Percentiles rank a stretch among this genome's conserved stretches.
Evolutionary conservation across 2,329 filamentous ascomycete species (phyloP).

Genomic region (Elsinoe perseae): DNA sequence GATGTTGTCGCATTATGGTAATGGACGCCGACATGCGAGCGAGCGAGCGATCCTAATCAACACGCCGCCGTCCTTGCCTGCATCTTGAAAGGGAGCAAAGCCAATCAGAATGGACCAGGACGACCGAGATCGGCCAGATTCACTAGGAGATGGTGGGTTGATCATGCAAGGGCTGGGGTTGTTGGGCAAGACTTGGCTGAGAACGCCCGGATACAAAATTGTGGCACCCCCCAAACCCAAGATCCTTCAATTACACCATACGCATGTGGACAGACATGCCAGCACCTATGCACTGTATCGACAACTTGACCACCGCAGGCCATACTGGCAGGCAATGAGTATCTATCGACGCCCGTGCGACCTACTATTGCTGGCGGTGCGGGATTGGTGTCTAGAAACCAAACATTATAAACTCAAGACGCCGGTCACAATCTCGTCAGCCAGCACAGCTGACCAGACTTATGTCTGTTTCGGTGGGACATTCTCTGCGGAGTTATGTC

Average conservation of each 20-base stretch:
- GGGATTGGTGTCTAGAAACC: background rate
- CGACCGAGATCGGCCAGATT: background rate
- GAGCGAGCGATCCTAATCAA: too few species aligned
- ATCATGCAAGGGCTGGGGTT: conserved; percentile 11
- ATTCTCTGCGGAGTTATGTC: background rate
- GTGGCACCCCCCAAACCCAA: background rate
- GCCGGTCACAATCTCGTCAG: background rate
- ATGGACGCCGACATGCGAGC: too few species aligned
- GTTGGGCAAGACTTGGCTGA: background rate
- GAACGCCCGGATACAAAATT: background rate
- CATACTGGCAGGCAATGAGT: background rate
- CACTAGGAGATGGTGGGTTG: background rate
- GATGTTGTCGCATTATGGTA: too few species aligned
- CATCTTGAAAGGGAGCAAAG: background rate
- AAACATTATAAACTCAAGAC: background rate
- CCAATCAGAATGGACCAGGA: background rate
- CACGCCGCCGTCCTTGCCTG: background rate
- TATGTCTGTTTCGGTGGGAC: background rate
- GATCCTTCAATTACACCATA: background rate
- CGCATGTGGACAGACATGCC: background rate
- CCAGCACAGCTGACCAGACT: background rate
- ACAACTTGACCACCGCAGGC: background rate
- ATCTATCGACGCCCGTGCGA: background rate
- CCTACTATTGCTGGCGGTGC: background rate
- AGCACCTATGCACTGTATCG: background rate